These are phyloP conservation scores for Coemansia sp. DNA, from an alignment of 192 early-diverging fungal species.

Conservation along the genomic window DNA sequence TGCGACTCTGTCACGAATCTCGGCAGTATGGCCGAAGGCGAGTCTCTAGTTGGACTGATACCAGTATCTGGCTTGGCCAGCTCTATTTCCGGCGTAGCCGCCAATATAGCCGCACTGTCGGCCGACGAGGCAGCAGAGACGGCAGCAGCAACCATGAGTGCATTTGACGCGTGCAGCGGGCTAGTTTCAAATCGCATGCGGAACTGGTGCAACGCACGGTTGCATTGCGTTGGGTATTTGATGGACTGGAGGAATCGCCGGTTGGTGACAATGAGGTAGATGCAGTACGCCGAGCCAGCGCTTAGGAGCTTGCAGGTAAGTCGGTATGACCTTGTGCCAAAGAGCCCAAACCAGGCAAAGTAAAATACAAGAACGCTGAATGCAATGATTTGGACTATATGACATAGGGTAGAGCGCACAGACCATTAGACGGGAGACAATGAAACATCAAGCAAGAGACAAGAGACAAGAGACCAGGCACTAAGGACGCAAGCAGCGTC, in stretches of 20 bases:
- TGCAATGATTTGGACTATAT: conserved; percentile 43
- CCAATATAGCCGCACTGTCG: neutral
- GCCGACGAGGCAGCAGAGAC: conserved; percentile 8
- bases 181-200: conserved; percentile 54
- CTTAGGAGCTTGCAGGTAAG: conserved; percentile 54
- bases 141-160: conserved; percentile 11
- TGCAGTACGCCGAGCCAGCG: conserved; percentile 56
- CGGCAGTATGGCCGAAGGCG: conserved; percentile 1
- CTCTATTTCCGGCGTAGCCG: neutral
- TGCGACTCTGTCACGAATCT: conserved; percentile 42
- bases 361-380: conserved; percentile 53
- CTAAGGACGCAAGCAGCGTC: neutral
- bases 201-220: conserved; percentile 56
- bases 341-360: conserved; percentile 56
- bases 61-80: neutral
- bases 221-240: conserved; percentile 55
- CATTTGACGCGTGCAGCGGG: conserved; percentile 26
- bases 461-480: neutral
- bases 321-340: conserved; percentile 48
- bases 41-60: neutral
- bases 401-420: neutral
- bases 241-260: conserved; percentile 52
- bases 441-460: neutral
- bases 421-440: neutral
- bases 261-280: conserved; percentile 54